Evolutionary conservation across 169 alveolate species (phyloP), one percentile per base, ranked within the genome.

Genomic region (Babesia divergens): DNA sequence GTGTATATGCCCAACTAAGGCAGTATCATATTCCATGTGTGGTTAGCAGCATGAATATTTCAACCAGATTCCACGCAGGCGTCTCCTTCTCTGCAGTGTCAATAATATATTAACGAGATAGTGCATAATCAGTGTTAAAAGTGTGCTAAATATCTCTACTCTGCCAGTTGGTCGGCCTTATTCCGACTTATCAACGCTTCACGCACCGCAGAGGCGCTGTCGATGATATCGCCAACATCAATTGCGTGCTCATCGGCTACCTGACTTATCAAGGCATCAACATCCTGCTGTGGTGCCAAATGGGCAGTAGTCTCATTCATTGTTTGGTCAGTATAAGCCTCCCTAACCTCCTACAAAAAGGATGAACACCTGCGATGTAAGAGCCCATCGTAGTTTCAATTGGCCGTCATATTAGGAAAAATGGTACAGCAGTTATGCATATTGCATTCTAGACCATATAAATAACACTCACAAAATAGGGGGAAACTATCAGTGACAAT

Each of bases 191-290:
- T 26, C 60, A 62, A 37, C n/a, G 47, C 56, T n/a, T 50, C 59
- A 0, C 72, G 44, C 24, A 62, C 18, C 29, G 47, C 72, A 24
- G 34, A 13, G 43, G 76, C 26, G 40, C 62, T 43, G 9, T 64
- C 51, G 42, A 60, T 31, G 37, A 77, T 37, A 14, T 35, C 66
- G 24, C 74, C 65, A 9, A 60, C 60, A 40, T 77, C 86, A 24
- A 77, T 74, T 0, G 72, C 86, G 67, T 66, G 68, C 53, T 77
- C 86, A 6, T 77, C 82, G 8, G 86, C 86, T 7, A 77, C 86
- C 67, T 60, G 32, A 32, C 70, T 43, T 9, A 77, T 77, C 34
- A 77, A 29, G 24, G 51, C 32, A 51, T 77, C 86, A 49, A 77
- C 82, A 16, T 77, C 86, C 4, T 58, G 34, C 31, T 47, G 50